Percentiles rank a stretch among this genome's conserved stretches.
phyloP scores from a whole-genome alignment of 2,329 filamentous ascomycete genomes.

The Bipolaris zeicola region DNA sequence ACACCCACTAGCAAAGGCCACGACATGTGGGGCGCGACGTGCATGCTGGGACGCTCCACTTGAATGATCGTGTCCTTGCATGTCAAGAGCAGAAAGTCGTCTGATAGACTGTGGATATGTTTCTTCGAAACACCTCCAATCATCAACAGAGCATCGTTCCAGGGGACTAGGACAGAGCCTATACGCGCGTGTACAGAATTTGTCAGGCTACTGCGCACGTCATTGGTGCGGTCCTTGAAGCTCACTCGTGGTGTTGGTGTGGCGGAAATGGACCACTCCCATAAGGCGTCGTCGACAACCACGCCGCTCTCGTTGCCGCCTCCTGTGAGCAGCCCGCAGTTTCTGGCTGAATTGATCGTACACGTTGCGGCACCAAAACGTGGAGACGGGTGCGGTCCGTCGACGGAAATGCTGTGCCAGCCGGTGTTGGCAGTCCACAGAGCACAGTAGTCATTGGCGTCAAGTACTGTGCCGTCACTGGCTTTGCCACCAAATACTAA shows the following conservation, averaged over 20 bases:
- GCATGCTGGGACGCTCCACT: conserved; percentile 27
- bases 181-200: conserved; percentile 51
- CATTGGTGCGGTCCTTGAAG: conserved; percentile 39
- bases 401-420: conserved; percentile 56
- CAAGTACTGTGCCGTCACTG: conserved; percentile 49
- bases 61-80: conserved; percentile 24
- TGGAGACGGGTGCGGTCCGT: conserved; percentile 50
- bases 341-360: conserved; percentile 42
- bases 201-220: conserved; percentile 20
- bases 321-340: conserved; percentile 70
- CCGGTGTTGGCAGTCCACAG: conserved; percentile 56
- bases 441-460: conserved; percentile 45
- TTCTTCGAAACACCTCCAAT: conserved; percentile 57
- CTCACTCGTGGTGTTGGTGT: conserved; percentile 35
- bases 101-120: conserved; percentile 30
- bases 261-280: conserved; percentile 64
- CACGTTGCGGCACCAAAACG: conserved; percentile 65
- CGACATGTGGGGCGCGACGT: conserved; percentile 35
- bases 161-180: conserved; percentile 58
- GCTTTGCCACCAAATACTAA: conserved; percentile 56
- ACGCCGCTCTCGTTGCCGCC: conserved; percentile 71
- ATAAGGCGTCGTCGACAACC: conserved; percentile 64
- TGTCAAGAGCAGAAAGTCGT: conserved; percentile 38
- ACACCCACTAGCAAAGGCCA: conserved; percentile 75
- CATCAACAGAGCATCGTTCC: conserved; percentile 55